phyloP scores from a whole-genome alignment of 768 basidiomycete genomes.

The Suillus cothurnatus region DNA sequence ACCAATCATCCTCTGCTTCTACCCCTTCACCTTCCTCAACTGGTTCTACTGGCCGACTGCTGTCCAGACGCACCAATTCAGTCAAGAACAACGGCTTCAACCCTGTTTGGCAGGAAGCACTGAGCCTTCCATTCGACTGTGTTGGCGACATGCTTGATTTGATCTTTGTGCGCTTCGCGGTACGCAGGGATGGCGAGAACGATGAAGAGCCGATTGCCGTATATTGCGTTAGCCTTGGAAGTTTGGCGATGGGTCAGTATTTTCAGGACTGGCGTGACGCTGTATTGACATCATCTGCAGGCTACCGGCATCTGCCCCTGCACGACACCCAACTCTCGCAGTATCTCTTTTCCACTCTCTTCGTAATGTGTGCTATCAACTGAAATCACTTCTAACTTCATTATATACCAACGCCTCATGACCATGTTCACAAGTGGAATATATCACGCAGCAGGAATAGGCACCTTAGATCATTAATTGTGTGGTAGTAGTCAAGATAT shows the following conservation, averaged over 20 bases:
- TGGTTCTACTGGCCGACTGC: conserved; percentile 41
- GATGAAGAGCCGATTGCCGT: conserved; percentile 69
- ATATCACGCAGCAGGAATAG: background rate
- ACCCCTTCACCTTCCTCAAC: conserved; percentile 17
- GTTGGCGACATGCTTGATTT: conserved; percentile 79
- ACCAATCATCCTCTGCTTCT: conserved; percentile 15
- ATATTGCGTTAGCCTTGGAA: conserved; percentile 73
- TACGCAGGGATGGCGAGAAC: conserved; percentile 64
- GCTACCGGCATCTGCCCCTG: conserved; percentile 88
- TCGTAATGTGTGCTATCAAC: conserved; percentile 63
- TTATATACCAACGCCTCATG: background rate
- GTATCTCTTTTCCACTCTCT: conserved; percentile 92
- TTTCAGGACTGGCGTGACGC: background rate
- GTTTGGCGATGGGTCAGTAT: conserved; percentile 64
- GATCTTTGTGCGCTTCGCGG: conserved; percentile 79
- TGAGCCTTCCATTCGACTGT: conserved; percentile 75
- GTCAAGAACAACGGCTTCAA: conserved; percentile 93
- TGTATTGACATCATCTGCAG: conserved; percentile 38
- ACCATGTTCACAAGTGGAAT: background rate
- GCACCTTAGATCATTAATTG: background rate
- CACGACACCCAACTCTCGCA: conserved; percentile 88
- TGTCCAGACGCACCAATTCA: conserved; percentile 58
- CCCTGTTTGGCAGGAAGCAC: conserved; percentile 77
- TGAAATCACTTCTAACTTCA: background rate
- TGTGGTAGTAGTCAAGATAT: background rate